These are phyloP conservation scores for Croton setiger DNA, from an alignment of 441 rosid species.

Conservation along the genomic window DNA sequence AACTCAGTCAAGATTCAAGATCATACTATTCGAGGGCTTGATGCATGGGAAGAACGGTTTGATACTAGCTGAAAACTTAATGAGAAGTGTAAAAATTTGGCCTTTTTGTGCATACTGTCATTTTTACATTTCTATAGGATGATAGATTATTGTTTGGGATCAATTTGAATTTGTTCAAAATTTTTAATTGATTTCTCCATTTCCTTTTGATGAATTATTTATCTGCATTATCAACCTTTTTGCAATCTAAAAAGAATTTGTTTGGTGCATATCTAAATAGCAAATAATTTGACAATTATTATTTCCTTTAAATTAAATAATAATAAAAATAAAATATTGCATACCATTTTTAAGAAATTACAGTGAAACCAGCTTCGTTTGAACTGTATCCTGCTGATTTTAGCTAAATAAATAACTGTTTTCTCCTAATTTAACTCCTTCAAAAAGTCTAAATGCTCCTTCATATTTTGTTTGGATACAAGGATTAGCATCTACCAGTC, in stretches of 20 bases:
- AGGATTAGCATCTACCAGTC: constrained; percentile 14
- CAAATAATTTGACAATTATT: not conserved
- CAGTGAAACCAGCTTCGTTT: not conserved
- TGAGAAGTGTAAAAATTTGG: not conserved
- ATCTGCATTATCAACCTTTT: no score
- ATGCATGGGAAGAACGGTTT: constrained; percentile 1
- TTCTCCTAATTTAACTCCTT: constrained; percentile 20
- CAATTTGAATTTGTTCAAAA: not conserved
- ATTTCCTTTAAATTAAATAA: no score
- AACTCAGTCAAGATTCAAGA: constrained; percentile 9
- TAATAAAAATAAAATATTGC: no score
- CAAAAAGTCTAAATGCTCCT: not conserved
- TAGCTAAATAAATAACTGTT: constrained; percentile 18
- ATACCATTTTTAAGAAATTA: constrained; percentile 2
- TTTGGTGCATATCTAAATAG: not conserved
- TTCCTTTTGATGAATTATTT: no score
- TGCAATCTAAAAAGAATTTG: not conserved
- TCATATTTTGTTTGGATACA: constrained; percentile 17
- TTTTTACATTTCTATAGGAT: not conserved
- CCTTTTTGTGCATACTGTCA: not conserved
- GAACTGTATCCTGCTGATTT: constrained; percentile 7
- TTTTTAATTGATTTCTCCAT: not conserved
- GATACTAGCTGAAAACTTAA: no score
- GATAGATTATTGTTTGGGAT: no score
- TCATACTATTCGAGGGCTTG: constrained; percentile 7